phyloP scores from a whole-genome alignment of 345 rosid species.

The Camelina laxa region DNA sequence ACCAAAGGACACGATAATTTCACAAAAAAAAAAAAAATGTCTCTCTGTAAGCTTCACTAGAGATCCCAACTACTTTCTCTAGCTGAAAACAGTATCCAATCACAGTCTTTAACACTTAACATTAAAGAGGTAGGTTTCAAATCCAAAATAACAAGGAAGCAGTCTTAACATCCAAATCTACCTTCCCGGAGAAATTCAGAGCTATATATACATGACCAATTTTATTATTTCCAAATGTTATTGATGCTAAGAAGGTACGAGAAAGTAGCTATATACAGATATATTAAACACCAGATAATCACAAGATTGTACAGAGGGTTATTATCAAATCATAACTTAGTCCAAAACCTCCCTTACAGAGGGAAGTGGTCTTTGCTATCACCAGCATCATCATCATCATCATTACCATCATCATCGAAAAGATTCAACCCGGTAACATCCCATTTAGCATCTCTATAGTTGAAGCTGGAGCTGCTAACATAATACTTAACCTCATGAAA shows the following conservation, averaged over 20 bases:
- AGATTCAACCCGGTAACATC: slow-evolving; percentile 64
- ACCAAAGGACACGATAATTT: background rate
- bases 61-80: slow-evolving; percentile 4
- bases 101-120: background rate
- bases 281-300: slow-evolving; percentile 30
- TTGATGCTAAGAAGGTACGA: slow-evolving; percentile 19
- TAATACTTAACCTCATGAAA: slow-evolving; percentile 91
- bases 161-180: background rate
- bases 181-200: background rate
- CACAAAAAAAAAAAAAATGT: background rate
- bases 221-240: slow-evolving; percentile 17
- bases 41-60: background rate
- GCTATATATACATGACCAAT: background rate
- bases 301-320: slow-evolving; percentile 47
- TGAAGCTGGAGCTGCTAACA: slow-evolving; percentile 63
- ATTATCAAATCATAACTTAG: background rate
- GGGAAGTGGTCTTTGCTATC: slow-evolving; percentile 49
- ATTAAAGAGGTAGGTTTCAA: background rate
- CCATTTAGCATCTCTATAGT: slow-evolving; percentile 59
- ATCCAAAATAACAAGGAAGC: background rate
- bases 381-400: slow-evolving; percentile 40
- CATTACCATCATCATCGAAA: slow-evolving; percentile 52
- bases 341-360: slow-evolving; percentile 46
- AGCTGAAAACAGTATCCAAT: background rate
- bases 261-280: slow-evolving; percentile 48